phyloP scores from a whole-genome alignment of 2,329 filamentous ascomycete species.

The Colletotrichum sp. region DNA sequence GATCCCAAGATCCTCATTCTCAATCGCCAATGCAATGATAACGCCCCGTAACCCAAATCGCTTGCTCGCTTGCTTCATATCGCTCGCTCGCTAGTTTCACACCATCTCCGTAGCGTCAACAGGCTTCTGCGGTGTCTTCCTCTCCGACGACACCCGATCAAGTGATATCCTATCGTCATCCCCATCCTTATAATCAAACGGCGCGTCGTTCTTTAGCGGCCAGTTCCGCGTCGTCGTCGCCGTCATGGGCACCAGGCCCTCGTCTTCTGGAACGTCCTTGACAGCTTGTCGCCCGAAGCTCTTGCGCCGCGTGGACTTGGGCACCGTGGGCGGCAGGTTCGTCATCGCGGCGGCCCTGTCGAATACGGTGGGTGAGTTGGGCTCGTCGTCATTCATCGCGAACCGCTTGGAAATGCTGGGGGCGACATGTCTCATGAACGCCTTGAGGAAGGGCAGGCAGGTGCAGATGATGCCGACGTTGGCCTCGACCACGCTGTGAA shows the following conservation, averaged over 20 bases:
- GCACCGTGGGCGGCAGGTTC: neutral
- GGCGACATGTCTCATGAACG: neutral
- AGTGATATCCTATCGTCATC: neutral
- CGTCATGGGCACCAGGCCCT: neutral
- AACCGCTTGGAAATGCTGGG: neutral
- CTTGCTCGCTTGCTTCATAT: neutral
- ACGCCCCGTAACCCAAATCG: neutral
- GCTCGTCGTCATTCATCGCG: neutral
- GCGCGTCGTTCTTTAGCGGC: neutral
- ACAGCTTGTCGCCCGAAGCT: neutral
- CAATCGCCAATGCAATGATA: neutral
- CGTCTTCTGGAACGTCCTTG: neutral
- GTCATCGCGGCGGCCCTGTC: slow-evolving; percentile 9
- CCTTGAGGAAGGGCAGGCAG: slow-evolving; percentile 18
- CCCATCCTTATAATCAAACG: neutral
- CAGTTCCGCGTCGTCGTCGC: neutral
- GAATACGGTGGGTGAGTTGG: slow-evolving; percentile 1
- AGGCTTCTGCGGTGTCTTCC: neutral
- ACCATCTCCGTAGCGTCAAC: slow-evolving; percentile 11
- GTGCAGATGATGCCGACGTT: slow-evolving; percentile 20
- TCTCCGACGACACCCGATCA: neutral
- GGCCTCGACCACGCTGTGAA: slow-evolving; percentile 8
- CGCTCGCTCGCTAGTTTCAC: neutral
- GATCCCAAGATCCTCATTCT: neutral
- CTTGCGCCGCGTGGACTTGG: neutral